These are phyloP conservation scores for Pezizomycotina sp. DNA, from an alignment of 2,329 filamentous ascomycete genomes.

Conservation along the genomic window DNA sequence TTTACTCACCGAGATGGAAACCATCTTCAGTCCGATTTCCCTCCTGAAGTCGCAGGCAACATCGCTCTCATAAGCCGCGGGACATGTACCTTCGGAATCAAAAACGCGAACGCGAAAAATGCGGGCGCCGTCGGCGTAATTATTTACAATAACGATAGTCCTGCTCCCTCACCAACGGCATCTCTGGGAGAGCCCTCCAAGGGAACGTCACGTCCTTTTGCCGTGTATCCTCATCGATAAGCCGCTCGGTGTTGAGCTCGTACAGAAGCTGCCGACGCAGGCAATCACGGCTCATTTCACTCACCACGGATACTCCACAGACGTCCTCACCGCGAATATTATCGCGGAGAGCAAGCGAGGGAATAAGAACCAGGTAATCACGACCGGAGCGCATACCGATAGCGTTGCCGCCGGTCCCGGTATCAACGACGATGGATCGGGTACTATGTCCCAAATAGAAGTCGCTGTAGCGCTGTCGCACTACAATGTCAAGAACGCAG, in stretches of 20 bases:
- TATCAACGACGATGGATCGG: conserved; percentile 50
- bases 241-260: conserved; percentile 17
- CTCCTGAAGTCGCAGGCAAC: conserved; percentile 36
- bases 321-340: conserved; percentile 39
- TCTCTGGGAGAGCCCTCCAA: conserved; percentile 31
- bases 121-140: conserved; percentile 39
- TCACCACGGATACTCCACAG: conserved; percentile 34
- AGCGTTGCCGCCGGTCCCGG: conserved; percentile 45
- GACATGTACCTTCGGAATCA: conserved; percentile 41
- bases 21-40: conserved; percentile 35
- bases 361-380: conserved; percentile 42
- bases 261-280: conserved; percentile 18
- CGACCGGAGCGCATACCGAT: conserved; percentile 45
- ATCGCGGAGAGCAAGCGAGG: conserved; percentile 44
- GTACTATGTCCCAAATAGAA: conserved; percentile 42
- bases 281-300: conserved; percentile 28
- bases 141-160: conserved; percentile 18
- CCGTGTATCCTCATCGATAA: conserved; percentile 10
- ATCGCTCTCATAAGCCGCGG: conserved; percentile 47
- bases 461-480: conserved; percentile 43
- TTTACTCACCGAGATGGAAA: neutral
- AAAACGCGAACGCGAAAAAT: conserved; percentile 39
- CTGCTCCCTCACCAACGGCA: conserved; percentile 5
- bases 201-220: conserved; percentile 26
- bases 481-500: conserved; percentile 40